Evolutionary conservation across 805 yeast species (phyloP), one percentile per base, ranked within the genome.

Genomic region (Metschnikowia dekortorum): DNA sequence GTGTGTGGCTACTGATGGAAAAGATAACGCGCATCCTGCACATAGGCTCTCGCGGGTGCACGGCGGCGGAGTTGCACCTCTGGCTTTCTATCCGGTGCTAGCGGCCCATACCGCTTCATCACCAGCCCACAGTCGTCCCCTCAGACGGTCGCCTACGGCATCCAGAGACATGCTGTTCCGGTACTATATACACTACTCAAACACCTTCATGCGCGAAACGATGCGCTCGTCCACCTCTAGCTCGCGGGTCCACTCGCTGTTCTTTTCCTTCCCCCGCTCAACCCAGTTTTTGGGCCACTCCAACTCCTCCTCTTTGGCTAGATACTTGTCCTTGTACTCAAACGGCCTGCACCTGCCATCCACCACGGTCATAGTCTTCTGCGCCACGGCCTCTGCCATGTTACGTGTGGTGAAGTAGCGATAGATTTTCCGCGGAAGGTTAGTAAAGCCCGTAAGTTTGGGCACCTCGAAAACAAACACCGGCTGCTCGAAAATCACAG

Each of bases 181-280:
- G 9, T 35, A 37, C 44, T 42, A 42, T 42, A 26, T 42, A 42
- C 45, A 42, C 29, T 44, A 44, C 40, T 70, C 74, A 56, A 59
- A 83, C 8, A 81, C 82, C 54, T 73, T 70, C 65, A 89, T 63
- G 48, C 80, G 67, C 26, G 68, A 63, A 9, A 77, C 66, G 14
- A 92, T 81, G 52, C 96, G 73, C 8, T 80, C 81, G 62, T 92
- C 98, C 30, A 80, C 80, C 7, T 63, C 72, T 43, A 91, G 70
- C 29, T 85, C 91, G 61, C 83, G 82, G 49, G 85, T 82, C 99
- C 99, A 92, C 64, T 92, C 97, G 55, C 96, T 85, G 38, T 80
- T 71, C 56, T 82, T 85, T 47, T 81, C 86, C 43, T 67, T 64
- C n/a, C 96, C 96, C 51, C 76, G 78, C 56, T 82, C 76, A 33